phyloP scores from a whole-genome alignment of 257 asterid genomes.

The Petunia axillaris region DNA sequence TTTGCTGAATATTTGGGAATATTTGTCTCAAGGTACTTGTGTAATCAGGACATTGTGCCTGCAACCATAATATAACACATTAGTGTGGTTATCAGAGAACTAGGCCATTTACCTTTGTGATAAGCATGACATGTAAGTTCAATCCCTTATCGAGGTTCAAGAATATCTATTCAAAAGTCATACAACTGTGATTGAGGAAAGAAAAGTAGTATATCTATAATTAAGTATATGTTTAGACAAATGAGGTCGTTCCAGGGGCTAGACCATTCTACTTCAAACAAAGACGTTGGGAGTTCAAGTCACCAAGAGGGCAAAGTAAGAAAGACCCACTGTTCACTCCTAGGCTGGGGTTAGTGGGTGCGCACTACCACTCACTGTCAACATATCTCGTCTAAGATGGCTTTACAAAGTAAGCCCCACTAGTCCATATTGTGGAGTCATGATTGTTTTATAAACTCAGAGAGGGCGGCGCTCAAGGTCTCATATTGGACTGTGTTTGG shows the following conservation, averaged over 20 bases:
- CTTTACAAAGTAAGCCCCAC: constrained; percentile 16
- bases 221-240: neutral
- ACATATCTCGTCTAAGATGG: neutral
- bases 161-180: neutral
- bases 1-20: constrained; percentile 79
- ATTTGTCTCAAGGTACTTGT: constrained; percentile 58
- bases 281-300: neutral
- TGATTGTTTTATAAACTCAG: neutral
- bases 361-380: neutral
- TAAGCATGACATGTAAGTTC: constrained; percentile 5
- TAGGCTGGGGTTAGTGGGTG: no score
- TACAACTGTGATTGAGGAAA: neutral
- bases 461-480: neutral
- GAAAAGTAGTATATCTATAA: neutral
- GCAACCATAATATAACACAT: constrained; percentile 34
- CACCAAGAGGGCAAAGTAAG: neutral
- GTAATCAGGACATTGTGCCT: constrained; percentile 75
- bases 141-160: neutral
- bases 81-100: neutral
- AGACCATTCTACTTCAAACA: constrained; percentile 4
- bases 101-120: neutral
- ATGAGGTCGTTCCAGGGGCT: constrained; percentile 12
- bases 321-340: no score
- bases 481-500: neutral
- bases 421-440: neutral